Base-by-base conservation (phyloP, 2,329 filamentous ascomycete species). In the Aspergillus amoenus region DNA sequence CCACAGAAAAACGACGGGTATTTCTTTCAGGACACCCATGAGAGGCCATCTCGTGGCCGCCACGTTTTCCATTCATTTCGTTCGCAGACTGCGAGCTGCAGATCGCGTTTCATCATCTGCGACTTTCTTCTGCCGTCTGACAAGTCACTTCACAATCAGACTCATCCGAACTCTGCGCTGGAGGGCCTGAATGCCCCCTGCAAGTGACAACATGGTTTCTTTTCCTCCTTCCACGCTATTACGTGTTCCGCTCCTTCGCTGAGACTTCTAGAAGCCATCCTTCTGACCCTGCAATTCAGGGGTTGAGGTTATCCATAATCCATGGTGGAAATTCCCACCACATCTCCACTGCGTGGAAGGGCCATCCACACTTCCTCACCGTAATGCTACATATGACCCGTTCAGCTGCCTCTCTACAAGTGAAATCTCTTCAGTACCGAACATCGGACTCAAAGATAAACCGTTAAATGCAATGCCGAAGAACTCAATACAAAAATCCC, bases 21-120 rank as follows among this genome's bases (percentile, higher is more conserved):
- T n/a, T 37, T 37, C 34, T 37, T 37, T 37, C 34, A 37, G 12
- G 34, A n/a, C 34, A 37, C 34, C 27, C 34, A 15, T 37, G 6
- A 47, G 47, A n/a, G 13, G 18, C 13, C 22, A 53, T 67, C 68
- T 71, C 68, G 68, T 71, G 68, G 68, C 64, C 60, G 68, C 69
- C 69, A 71, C 69, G 69, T 70, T 70, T 61, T 63, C 64, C 54
- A n/a, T 47, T 51, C 41, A 45, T 37, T 41, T 39, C 45, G 11
- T 27, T 39, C 12, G 15, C 56, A 49, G 47, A 21, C 40, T 57
- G 50, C 42, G 56, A 57, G 24, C 42, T 48, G 44, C 55, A 57
- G 51, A 53, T 53, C 51, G 51, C 43, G 51, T 53, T 53, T 53
- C 51, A 53, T 53, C 51, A 27, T 24, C 24, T 30, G 22, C 43